These are phyloP conservation scores for Rhododendron molle DNA, from an alignment of 148 eudicot species.

Conservation along the genomic window DNA sequence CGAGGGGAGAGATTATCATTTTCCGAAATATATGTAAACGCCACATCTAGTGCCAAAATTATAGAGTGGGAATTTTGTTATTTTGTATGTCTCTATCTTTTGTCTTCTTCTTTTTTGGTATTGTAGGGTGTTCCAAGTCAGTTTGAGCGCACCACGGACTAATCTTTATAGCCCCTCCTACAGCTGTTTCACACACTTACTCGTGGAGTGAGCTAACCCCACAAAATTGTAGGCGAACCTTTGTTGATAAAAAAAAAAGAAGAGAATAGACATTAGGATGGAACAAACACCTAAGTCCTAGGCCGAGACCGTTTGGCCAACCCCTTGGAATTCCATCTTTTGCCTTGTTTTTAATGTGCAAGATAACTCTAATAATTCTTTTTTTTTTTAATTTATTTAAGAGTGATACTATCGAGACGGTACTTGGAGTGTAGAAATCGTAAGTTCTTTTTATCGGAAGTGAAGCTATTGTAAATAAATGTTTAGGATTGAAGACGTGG, in stretches of 20 bases:
- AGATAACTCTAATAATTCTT: background rate
- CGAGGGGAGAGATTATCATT: background rate
- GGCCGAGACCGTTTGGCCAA: too few species aligned
- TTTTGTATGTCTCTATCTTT: background rate
- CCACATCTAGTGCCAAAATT: background rate
- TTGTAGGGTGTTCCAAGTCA: too few species aligned
- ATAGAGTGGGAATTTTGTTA: background rate
- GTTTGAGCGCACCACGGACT: too few species aligned
- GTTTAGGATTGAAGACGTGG: background rate
- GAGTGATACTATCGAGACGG: background rate
- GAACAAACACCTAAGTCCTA: too few species aligned
- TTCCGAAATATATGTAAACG: background rate
- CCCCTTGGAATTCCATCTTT: background rate
- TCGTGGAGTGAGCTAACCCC: too few species aligned
- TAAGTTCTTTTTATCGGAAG: too few species aligned
- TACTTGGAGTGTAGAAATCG: background rate
- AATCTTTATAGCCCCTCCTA: too few species aligned
- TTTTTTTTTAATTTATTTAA: too few species aligned
- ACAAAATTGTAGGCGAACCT: too few species aligned
- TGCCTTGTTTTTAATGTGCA: background rate
- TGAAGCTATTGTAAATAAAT: background rate
- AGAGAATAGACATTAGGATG: too few species aligned
- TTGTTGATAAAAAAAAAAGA: too few species aligned
- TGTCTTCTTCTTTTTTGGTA: background rate
- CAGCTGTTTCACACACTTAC: too few species aligned